These are phyloP conservation scores for Diplodia scrobiculata DNA, from an alignment of 2,329 filamentous ascomycete species.

Conservation along the genomic window DNA sequence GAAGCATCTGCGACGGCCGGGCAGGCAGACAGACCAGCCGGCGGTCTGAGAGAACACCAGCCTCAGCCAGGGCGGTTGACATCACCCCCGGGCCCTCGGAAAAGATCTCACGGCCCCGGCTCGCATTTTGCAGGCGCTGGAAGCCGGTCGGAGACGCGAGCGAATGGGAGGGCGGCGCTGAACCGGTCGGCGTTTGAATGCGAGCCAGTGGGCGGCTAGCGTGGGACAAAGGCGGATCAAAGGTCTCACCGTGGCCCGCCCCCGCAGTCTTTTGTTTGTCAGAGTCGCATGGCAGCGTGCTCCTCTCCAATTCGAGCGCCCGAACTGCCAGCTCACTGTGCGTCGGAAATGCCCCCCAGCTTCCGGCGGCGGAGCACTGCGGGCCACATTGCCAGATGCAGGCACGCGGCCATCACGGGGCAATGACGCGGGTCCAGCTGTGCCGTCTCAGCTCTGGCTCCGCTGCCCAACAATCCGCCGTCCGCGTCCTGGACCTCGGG, in stretches of 20 bases:
- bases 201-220: constrained; percentile 29
- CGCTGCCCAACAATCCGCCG: constrained; percentile 19
- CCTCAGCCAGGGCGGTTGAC: constrained; percentile 29
- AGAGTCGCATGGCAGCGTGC: constrained; percentile 17
- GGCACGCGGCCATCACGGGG: constrained; percentile 12
- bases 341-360: constrained; percentile 13
- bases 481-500: not conserved
- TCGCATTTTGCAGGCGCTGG: constrained; percentile 12
- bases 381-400: constrained; percentile 20
- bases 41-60: constrained; percentile 19
- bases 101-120: constrained; percentile 24
- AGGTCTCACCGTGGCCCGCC: constrained; percentile 31
- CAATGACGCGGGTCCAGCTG: constrained; percentile 16
- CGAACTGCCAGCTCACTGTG: constrained; percentile 9
- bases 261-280: constrained; percentile 23
- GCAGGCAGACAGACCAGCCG: constrained; percentile 25
- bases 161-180: constrained; percentile 28
- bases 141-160: constrained; percentile 13
- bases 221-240: constrained; percentile 37
- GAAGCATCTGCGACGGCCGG: constrained; percentile 13
- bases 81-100: constrained; percentile 26
- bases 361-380: not conserved
- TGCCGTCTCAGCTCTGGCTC: not conserved
- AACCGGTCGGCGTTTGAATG: constrained; percentile 31
- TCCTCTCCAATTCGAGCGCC: not conserved